Percentiles rank a stretch among this genome's conserved stretches.
phyloP scores from a whole-genome alignment of 78 protist species.

The Thecamonas trahens region DNA sequence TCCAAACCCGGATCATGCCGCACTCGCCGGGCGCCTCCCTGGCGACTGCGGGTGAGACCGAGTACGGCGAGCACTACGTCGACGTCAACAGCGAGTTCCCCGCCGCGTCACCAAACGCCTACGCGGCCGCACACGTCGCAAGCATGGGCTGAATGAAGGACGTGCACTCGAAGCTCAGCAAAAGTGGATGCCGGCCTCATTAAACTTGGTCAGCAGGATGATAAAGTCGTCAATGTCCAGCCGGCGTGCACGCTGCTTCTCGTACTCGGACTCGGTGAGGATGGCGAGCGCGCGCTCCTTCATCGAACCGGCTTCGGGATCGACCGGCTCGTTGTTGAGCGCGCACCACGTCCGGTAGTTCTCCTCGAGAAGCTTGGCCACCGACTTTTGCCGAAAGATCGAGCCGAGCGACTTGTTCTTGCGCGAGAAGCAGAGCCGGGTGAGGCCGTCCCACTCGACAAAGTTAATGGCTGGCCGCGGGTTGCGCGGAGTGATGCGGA shows the following conservation, averaged over 20 bases:
- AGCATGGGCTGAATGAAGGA: no score
- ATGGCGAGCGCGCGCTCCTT: slow-evolving; percentile 37
- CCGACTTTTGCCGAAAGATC: slow-evolving; percentile 55
- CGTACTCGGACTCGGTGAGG: slow-evolving; percentile 29
- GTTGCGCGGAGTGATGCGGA: slow-evolving; percentile 85
- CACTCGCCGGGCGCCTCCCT: no score
- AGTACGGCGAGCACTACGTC: no score
- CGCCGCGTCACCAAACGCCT: no score
- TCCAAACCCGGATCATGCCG: no score
- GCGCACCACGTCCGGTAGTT: slow-evolving; percentile 78
- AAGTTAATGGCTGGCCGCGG: slow-evolving; percentile 95
- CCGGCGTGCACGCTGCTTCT: slow-evolving; percentile 66
- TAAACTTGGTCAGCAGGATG: slow-evolving; percentile 7
- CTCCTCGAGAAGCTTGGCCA: slow-evolving; percentile 58
- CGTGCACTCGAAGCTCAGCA: no score
- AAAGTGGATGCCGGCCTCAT: slow-evolving; percentile 21
- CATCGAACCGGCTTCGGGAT: background rate
- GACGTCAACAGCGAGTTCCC: no score
- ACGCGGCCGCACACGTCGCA: no score
- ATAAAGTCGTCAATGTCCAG: slow-evolving; percentile 83
- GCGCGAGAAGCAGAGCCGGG: slow-evolving; percentile 84
- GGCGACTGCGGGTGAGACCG: no score
- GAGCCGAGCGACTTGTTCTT: slow-evolving; percentile 94
- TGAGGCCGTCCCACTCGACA: slow-evolving; percentile 96
- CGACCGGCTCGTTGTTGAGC: slow-evolving; percentile 14